phyloP scores from a whole-genome alignment of 73 alveolate genomes.

The Tetrahymena elliotti region DNA sequence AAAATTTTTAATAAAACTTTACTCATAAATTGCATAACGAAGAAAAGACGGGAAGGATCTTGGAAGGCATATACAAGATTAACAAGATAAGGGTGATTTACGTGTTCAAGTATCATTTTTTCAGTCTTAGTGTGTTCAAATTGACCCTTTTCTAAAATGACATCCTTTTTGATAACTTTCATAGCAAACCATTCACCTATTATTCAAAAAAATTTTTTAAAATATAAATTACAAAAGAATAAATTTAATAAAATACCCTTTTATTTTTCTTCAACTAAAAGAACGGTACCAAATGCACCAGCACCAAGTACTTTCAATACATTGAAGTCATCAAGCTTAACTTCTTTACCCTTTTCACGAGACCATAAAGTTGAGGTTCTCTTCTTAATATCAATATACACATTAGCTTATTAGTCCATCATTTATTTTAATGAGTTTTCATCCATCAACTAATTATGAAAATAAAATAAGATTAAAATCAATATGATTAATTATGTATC shows the following conservation, averaged over 20 bases:
- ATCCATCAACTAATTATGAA: constrained; percentile 4
- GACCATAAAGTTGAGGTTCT: constrained; percentile 37
- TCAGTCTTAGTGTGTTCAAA: constrained; percentile 82
- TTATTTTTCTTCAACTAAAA: constrained; percentile 59
- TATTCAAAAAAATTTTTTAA: not conserved
- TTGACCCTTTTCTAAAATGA: constrained; percentile 70
- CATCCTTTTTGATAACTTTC: constrained; percentile 81
- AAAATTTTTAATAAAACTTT: not conserved
- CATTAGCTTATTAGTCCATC: constrained; percentile 25
- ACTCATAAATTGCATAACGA: constrained; percentile 44
- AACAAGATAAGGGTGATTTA: constrained; percentile 82
- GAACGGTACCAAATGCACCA: constrained; percentile 87
- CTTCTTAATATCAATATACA: constrained; percentile 43
- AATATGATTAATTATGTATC: not conserved
- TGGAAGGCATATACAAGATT: constrained; percentile 87
- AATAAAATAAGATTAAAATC: not conserved
- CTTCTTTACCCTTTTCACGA: constrained; percentile 45
- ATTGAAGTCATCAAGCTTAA: constrained; percentile 61
- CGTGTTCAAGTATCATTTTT: constrained; percentile 74
- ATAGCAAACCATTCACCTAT: constrained; percentile 77
- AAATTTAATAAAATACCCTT: not conserved
- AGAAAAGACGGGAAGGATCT: constrained; percentile 43
- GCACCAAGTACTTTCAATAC: constrained; percentile 72
- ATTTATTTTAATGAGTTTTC: constrained; percentile 10
- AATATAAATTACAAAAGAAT: not conserved